Conservation (phyloP, 2,329 filamentous ascomycete genomes). For the Aspergillus ochraceus region DNA sequence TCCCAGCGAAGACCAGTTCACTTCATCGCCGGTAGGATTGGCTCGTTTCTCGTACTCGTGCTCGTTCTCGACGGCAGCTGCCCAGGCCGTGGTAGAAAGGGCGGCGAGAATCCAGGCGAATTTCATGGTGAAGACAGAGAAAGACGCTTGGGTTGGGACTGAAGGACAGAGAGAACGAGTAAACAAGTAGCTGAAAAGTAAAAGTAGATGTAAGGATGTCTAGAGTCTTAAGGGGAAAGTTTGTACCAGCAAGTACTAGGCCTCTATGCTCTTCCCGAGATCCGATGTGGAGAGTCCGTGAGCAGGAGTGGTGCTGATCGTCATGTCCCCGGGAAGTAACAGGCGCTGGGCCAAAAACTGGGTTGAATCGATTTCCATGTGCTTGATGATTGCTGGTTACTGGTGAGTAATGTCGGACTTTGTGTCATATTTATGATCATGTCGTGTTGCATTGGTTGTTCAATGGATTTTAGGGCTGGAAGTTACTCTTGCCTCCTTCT, state of each 20-base stretch:
- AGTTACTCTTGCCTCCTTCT: no score
- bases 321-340: neutral
- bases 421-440: neutral
- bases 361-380: neutral
- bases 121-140: slow-evolving; percentile 17
- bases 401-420: neutral
- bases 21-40: slow-evolving; percentile 10
- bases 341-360: neutral
- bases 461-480: no score
- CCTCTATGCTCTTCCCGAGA: slow-evolving; percentile 3
- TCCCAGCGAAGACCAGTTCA: slow-evolving; percentile 21
- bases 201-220: neutral
- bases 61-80: slow-evolving; percentile 6
- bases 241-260: neutral
- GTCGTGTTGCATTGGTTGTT: no score
- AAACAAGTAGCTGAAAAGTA: no score
- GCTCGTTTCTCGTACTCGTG: slow-evolving; percentile 6
- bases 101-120: slow-evolving; percentile 12
- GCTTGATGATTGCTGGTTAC: neutral
- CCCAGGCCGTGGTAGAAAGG: slow-evolving; percentile 17
- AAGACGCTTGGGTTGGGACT: neutral
- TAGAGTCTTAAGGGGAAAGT: neutral
- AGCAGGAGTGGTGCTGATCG: neutral
- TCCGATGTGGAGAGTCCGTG: slow-evolving; percentile 7
- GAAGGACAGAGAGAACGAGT: neutral